These are phyloP conservation scores for Pinus albicaulis DNA, from an alignment of 75 land plant species.

Conservation along the genomic window DNA sequence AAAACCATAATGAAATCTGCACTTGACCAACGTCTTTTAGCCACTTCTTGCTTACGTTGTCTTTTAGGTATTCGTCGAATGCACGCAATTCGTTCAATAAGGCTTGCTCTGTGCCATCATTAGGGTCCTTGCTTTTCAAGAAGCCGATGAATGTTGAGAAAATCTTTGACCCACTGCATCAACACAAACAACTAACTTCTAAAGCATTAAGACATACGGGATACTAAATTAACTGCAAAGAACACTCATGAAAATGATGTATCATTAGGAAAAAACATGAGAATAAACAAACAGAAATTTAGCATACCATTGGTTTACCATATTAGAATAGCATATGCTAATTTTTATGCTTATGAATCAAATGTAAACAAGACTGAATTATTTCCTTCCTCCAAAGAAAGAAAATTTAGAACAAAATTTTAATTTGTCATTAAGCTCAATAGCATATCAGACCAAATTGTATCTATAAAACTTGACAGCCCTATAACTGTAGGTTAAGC, in stretches of 20 bases:
- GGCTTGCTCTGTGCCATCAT: slow-evolving; percentile 88
- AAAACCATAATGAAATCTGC: neutral
- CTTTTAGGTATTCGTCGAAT: slow-evolving; percentile 70
- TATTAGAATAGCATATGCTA: neutral
- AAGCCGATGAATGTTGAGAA: slow-evolving; percentile 84
- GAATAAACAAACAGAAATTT: neutral
- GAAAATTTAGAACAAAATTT: neutral
- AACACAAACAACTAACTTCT: neutral
- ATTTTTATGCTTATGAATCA: neutral
- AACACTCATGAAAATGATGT: neutral
- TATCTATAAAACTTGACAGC: neutral
- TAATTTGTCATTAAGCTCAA: neutral
- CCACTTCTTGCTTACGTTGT: slow-evolving; percentile 51
- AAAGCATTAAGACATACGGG: neutral
- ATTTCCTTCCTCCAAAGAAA: neutral
- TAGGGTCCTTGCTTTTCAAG: slow-evolving; percentile 86
- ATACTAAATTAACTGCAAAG: neutral
- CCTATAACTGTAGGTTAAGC: neutral
- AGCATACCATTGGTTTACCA: neutral
- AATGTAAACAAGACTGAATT: neutral
- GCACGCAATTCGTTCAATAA: slow-evolving; percentile 65
- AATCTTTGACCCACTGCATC: slow-evolving; percentile 79
- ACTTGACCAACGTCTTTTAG: neutral
- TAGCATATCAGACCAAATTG: neutral
- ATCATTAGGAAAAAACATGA: neutral